Evolutionary conservation across 441 rosid species (phyloP), one percentile per base, ranked within the genome.

Genomic region (Hura crepitans): DNA sequence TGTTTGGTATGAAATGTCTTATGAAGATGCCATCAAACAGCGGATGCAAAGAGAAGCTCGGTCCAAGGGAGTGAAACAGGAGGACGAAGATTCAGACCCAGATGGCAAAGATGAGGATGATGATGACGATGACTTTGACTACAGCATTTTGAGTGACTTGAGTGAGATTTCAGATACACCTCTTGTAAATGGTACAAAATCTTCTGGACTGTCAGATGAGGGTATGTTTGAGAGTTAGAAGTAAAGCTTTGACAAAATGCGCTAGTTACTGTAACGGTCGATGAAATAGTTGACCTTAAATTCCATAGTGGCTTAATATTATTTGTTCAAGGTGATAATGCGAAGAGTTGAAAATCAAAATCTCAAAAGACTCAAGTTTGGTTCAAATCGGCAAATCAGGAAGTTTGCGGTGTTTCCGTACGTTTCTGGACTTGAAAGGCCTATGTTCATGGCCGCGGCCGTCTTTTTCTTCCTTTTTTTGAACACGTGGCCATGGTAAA

Each of bases 1-100:
- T 0, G 90, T 89, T 25, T 94, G 97, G 99, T 89, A 92, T 68
- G 96, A 89, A 62, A 90, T 85, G 92, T 81, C 93, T 43, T 92
- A 89, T 5, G 97, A 92, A 45, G 97, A 92, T 57, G 87, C 81
- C 70, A 84, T 89, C 69, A 79, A 90, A 78, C 94, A 85, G 75
- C 79, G 81, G 59, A 74, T 74, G 77, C 74, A 75, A 82, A 86
- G 85, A 77, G 89, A 94, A 74, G 78, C 88, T 9, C 78, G 35
- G 53, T 71, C 84, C 6, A 81, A 80, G 67, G 76, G 53, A 65
- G 46, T 37, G 39, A 55, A 33, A 66, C 77, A 63, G 51, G 84
- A 45, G 39, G 72, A 31, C 2, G 77, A 81, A 71, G 81, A 76
- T 35, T 53, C 71, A 31, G 74, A 64, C 65, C 58, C 51, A 4